A percentile compares a stretch with the other conserved stretches of the same genome.
Conservation (phyloP, 2,329 filamentous ascomycete species). For the Cladosporium oxysporum region DNA sequence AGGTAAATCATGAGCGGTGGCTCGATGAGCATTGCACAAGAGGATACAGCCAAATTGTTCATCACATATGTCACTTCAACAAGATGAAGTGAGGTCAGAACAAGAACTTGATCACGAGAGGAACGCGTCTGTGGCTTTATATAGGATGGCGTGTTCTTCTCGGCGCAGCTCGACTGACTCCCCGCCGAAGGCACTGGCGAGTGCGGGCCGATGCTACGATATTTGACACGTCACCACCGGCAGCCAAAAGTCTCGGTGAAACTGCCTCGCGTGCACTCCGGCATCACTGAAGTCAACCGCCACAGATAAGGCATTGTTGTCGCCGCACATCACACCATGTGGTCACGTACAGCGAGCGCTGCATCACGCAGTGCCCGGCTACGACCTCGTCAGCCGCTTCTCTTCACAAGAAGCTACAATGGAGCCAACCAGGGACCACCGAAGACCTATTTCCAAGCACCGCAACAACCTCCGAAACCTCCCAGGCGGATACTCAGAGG, state of each 20-base stretch:
- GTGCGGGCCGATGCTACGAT: neutral
- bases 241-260: neutral
- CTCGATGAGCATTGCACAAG: neutral
- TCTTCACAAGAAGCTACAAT: conserved; percentile 29
- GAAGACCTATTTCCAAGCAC: conserved; percentile 36
- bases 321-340: conserved; percentile 5
- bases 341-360: conserved; percentile 13
- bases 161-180: neutral
- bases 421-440: conserved; percentile 27
- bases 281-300: conserved; percentile 1
- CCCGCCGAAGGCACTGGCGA: neutral
- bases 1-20: neutral
- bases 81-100: neutral
- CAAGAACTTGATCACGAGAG: neutral
- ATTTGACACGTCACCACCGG: neutral
- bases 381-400: conserved; percentile 19
- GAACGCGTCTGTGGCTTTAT: neutral
- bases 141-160: neutral
- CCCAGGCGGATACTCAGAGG: conserved; percentile 25
- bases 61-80: neutral
- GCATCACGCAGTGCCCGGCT: conserved; percentile 7
- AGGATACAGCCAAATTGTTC: no score
- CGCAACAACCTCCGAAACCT: conserved; percentile 28
- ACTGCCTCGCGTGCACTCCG: neutral
- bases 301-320: neutral